Evolutionary conservation across 2,329 filamentous ascomycete species (phyloP).

Genomic region (Myriosclerotinia duriaeana): DNA sequence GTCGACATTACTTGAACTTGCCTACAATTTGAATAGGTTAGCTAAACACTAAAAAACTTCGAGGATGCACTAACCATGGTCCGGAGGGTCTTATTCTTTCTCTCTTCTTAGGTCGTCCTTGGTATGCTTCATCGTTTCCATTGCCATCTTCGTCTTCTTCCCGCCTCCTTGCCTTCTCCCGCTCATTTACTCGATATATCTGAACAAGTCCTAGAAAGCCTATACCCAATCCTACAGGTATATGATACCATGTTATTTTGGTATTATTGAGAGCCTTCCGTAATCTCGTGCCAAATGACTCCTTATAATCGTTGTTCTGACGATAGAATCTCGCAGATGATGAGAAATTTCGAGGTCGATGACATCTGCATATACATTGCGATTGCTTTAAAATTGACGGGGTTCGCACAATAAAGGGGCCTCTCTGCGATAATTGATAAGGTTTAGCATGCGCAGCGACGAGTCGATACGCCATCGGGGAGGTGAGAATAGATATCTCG

Average conservation of each 20-base stretch:
- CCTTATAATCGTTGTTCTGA: conserved; percentile 36
- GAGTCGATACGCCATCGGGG: conserved; percentile 16
- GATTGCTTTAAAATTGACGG: conserved; percentile 24
- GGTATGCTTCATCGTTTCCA: conserved; percentile 45
- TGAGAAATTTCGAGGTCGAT: conserved; percentile 35
- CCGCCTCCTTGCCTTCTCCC: conserved; percentile 46
- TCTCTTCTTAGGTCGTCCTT: conserved; percentile 48
- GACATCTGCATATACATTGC: conserved; percentile 29
- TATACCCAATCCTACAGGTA: conserved; percentile 67
- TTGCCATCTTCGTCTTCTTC: conserved; percentile 42
- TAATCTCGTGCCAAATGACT: conserved; percentile 45
- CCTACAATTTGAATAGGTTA: conserved; percentile 42
- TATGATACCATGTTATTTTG: conserved; percentile 70
- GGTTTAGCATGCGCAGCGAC: conserved; percentile 4
- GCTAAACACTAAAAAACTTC: conserved; percentile 17
- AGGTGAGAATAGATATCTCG: neutral
- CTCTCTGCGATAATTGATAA: neutral
- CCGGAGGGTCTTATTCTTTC: conserved; percentile 63
- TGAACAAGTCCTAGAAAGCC: conserved; percentile 65
- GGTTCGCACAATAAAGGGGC: conserved; percentile 10
- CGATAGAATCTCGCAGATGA: conserved; percentile 33
- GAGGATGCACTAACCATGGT: conserved; percentile 53
- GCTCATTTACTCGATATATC: conserved; percentile 58
- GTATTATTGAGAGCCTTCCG: conserved; percentile 60
- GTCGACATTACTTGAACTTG: conserved; percentile 75